Conservation (phyloP, 2,329 filamentous ascomycete genomes). For the Colletotrichum chrysophilum region DNA sequence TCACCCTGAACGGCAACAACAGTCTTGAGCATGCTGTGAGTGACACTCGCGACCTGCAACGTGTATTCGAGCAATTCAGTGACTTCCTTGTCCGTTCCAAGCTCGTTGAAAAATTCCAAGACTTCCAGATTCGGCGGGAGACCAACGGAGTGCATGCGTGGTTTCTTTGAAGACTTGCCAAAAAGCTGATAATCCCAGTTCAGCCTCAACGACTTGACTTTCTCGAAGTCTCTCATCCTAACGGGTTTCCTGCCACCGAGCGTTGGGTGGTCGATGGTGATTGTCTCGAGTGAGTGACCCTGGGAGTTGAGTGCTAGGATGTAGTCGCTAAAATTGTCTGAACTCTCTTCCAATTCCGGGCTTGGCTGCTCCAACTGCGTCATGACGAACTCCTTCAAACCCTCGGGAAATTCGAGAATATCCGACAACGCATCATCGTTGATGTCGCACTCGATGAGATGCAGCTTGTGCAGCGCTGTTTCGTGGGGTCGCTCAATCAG, state of each 20-base stretch:
- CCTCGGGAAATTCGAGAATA: constrained; percentile 47
- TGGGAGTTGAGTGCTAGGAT: constrained; percentile 47
- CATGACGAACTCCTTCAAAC: constrained; percentile 51
- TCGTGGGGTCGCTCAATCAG: constrained; percentile 51
- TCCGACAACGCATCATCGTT: constrained; percentile 46
- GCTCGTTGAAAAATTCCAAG: constrained; percentile 49
- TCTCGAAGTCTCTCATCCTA: constrained; percentile 47
- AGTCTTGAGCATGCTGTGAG: constrained; percentile 34
- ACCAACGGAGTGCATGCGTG: constrained; percentile 50
- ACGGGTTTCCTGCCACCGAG: constrained; percentile 45
- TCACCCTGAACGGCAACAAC: constrained; percentile 42
- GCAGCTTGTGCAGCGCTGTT: constrained; percentile 47
- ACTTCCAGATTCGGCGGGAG: constrained; percentile 50
- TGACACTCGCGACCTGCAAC: constrained; percentile 39
- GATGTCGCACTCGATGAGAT: constrained; percentile 56
- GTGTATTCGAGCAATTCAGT: constrained; percentile 47
- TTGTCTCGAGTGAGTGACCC: constrained; percentile 45
- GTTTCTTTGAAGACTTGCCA: constrained; percentile 47
- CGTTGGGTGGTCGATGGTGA: constrained; percentile 49
- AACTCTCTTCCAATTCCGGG: constrained; percentile 51
- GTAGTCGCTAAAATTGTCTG: constrained; percentile 52
- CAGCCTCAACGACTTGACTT: constrained; percentile 44
- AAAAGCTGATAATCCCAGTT: constrained; percentile 56
- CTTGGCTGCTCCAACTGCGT: constrained; percentile 43
- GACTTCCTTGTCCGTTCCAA: constrained; percentile 52